Conservation (phyloP, 768 basidiomycete genomes). For the Cystofilobasidium macerans region DNA sequence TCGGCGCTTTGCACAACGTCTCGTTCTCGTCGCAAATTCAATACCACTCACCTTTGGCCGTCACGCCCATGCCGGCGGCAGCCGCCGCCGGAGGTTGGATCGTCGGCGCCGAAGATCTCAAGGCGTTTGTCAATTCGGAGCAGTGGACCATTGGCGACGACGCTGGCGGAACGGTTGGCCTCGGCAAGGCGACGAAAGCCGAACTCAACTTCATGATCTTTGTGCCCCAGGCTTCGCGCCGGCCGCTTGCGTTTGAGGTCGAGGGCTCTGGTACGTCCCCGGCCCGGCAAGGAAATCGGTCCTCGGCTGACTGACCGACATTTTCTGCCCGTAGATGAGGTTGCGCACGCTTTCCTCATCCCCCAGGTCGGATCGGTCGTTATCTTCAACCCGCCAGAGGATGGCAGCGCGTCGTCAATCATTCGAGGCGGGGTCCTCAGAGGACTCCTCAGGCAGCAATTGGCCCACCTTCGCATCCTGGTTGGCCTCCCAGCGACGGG, state of each 20-base stretch:
- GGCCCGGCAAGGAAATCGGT: not conserved
- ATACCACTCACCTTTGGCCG: slow-evolving; percentile 77
- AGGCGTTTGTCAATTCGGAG: slow-evolving; percentile 88
- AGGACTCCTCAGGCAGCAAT: slow-evolving; percentile 50
- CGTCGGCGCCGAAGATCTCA: slow-evolving; percentile 69
- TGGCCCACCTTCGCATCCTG: slow-evolving; percentile 61
- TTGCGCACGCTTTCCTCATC: slow-evolving; percentile 61
- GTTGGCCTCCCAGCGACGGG: slow-evolving; percentile 77
- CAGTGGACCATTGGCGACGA: slow-evolving; percentile 77
- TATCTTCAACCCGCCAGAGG: slow-evolving; percentile 51
- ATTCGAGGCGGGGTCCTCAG: not conserved
- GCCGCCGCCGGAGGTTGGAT: slow-evolving; percentile 43
- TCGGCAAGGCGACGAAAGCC: slow-evolving; percentile 32
- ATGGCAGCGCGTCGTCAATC: slow-evolving; percentile 7
- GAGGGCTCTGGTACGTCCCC: slow-evolving; percentile 43
- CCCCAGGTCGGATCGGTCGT: slow-evolving; percentile 91
- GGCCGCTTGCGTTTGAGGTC: slow-evolving; percentile 53
- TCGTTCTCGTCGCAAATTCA: slow-evolving; percentile 91
- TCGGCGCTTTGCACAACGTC: slow-evolving; percentile 70
- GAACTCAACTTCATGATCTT: slow-evolving; percentile 83
- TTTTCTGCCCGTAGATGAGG: slow-evolving; percentile 40
- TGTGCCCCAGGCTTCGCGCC: slow-evolving; percentile 58
- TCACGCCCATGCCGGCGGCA: slow-evolving; percentile 47
- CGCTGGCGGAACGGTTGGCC: not conserved
- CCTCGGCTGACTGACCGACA: not conserved